Evolutionary conservation across 2,329 filamentous ascomycete genomes (phyloP).

Genomic region (Chaetomiaceae sp.): DNA sequence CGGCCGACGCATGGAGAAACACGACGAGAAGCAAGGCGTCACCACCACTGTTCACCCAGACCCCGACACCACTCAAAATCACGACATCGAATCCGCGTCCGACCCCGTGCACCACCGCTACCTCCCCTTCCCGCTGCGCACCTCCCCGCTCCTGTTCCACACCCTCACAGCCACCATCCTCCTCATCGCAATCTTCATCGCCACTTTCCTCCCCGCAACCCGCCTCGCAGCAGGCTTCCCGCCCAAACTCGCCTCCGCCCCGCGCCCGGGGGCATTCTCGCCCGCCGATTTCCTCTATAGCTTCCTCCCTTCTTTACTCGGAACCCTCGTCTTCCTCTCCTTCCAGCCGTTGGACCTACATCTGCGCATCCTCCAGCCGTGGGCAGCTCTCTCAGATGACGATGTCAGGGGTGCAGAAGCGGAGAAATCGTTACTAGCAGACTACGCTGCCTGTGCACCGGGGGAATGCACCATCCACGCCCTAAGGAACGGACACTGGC

Average conservation of each 20-base stretch:
- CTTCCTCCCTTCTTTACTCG: conserved; percentile 66
- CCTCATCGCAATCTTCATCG: conserved; percentile 65
- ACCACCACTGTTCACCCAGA: conserved; percentile 22
- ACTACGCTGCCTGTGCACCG: conserved; percentile 65
- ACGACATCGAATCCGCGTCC: conserved; percentile 42
- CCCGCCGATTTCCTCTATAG: conserved; percentile 83
- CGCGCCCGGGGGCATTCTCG: conserved; percentile 66
- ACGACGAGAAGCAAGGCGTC: conserved; percentile 18
- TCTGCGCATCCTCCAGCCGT: conserved; percentile 64
- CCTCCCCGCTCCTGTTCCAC: conserved; percentile 61
- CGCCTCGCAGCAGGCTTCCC: conserved; percentile 66
- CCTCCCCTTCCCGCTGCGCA: conserved; percentile 72
- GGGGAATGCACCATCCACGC: conserved; percentile 57
- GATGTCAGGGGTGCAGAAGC: conserved; percentile 53
- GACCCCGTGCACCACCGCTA: conserved; percentile 60
- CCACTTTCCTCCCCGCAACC: conserved; percentile 70
- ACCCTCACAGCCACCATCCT: conserved; percentile 57
- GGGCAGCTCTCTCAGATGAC: conserved; percentile 45
- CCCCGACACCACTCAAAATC: conserved; percentile 1
- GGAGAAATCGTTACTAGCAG: conserved; percentile 60
- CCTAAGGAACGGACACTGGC: conserved; percentile 57
- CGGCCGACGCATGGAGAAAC: conserved; percentile 24
- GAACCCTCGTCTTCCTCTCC: conserved; percentile 61
- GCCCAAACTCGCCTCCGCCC: conserved; percentile 60
- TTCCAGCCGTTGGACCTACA: conserved; percentile 64